Evolutionary conservation across 495 filamentous ascomycete genomes (phyloP), one percentile per base, ranked within the genome.

Genomic region (Neurospora discreta): DNA sequence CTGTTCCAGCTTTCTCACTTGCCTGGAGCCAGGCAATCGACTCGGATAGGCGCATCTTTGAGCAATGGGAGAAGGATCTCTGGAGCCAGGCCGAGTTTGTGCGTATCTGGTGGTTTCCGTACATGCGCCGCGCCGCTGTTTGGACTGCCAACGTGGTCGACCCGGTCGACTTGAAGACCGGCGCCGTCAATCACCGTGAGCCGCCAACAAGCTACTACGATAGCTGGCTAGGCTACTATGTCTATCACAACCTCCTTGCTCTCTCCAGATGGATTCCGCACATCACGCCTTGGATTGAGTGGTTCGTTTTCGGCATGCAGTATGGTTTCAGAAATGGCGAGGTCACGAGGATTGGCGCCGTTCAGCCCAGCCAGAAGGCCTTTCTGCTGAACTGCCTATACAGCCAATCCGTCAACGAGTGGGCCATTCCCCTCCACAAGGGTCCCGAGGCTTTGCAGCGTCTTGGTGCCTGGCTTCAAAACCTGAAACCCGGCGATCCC

Each of bases 21-120:
- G 86, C 90, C 68, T 99, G 95, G 95, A 82, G 85, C 71, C 96
- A 98, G 83, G 87, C 90, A 23, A 86, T 97, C 71, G 87, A 92
- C 68, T 77, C 87, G 6, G 87, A 97, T 42, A 74, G 83, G 6
- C 80, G 86, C 23, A 87, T 99, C 58, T 80, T 98, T 41, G 79
- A 83, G 6, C 82, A 86, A 11, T 99, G 95, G 94, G 84, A 91
- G 3, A 84, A 80, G 18, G 87, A 84, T 15, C 84, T 98, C 36
- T 99, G 96, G 96, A 92, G 87, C 7, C 86, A 88, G 46, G 86
- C 89, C 75, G 93, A 98, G 79, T 99, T 94, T 77, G 92, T 94
- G 46, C 88, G 95, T 33, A 91, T 97, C 52, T 99, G 95, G 95
- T 99, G 95, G 95, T 88, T 97, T 79, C 95, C 95, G 2, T 97